Evolutionary conservation across 768 basidiomycete species (phyloP), one percentile per base, ranked within the genome.

Genomic region (Pleurotus cornucopiae): DNA sequence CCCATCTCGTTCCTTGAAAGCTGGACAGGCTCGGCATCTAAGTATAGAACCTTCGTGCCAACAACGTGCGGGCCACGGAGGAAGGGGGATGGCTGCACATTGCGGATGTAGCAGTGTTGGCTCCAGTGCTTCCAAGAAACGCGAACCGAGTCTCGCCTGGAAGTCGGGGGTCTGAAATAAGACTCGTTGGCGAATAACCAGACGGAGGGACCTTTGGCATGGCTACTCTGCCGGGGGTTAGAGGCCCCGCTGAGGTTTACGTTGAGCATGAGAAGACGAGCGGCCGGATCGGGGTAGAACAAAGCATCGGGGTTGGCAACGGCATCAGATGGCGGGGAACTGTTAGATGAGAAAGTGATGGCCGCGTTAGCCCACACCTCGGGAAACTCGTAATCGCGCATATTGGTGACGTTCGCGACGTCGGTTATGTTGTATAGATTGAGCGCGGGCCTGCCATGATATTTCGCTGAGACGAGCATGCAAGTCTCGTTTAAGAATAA

Each of bases 101-200:
- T 73, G 49, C 74, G 75, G 63, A 81, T 73, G 56, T 78, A 67
- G 64, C 75, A 78, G 62, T 75, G 72, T 56, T 78, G 76, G 51
- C 75, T 76, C 83, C 83, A 85, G 40, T 78, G 74, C 58, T 70
- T 72, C 84, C 83, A 86, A 9, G 78, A 73, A 30, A 85, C 74
- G 38, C 64, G 62, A 44, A 69, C 69, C 48, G 73, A 74, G 57
- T 81, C 78, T 43, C 67, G 73, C 23, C 77, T 72, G 38, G 73
- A 70, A 53, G 71, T 71, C 13, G 72, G 73, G 49, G 71, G 63
- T 20, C 62, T 60, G 65, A 85, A 76, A 62, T 80, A 78, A 39
- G 76, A 72, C 61, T 84, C 83, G 54, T 77, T 76, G 55, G 85
- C 71, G 55, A 83, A 76, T 54, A 84, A 69, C 79, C 74, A 85